Conservation (phyloP, 2,329 filamentous ascomycete genomes). For the Didymella keratinophila region DNA sequence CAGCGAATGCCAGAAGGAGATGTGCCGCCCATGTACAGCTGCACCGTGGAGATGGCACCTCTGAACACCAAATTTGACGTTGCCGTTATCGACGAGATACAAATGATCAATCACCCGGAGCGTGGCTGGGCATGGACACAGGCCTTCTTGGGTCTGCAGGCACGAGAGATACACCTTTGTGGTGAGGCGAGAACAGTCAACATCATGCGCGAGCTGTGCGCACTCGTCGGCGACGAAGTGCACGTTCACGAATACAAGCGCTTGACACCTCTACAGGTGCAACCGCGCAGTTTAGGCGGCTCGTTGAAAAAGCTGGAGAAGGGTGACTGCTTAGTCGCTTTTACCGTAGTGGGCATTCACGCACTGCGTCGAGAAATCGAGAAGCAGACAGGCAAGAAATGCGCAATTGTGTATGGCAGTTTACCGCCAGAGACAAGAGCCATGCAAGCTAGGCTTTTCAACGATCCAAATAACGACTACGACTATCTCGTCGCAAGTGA, state of each 20-base stretch:
- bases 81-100: constrained; percentile 96
- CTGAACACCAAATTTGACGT: constrained; percentile 74
- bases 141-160: constrained; percentile 85
- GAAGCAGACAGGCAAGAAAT: constrained; percentile 74
- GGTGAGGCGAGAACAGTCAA: constrained; percentile 85
- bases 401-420: constrained; percentile 91
- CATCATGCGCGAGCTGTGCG: constrained; percentile 78
- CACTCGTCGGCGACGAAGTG: constrained; percentile 80
- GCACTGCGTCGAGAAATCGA: constrained; percentile 81
- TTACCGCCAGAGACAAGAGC: constrained; percentile 92
- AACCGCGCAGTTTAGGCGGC: constrained; percentile 68
- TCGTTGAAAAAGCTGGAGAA: constrained; percentile 77
- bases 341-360: constrained; percentile 84
- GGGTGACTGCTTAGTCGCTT: constrained; percentile 89
- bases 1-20: constrained; percentile 69
- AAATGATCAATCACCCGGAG: constrained; percentile 85
- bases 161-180: constrained; percentile 90
- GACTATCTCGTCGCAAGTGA: constrained; percentile 94
- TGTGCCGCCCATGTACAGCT: constrained; percentile 70
- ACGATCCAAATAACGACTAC: constrained; percentile 93
- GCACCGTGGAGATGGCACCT: constrained; percentile 91
- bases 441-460: constrained; percentile 91
- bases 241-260: constrained; percentile 84
- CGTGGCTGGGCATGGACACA: constrained; percentile 96
- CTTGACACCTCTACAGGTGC: constrained; percentile 77